Evolutionary conservation across 1,139 yeast species (phyloP).

Genomic region (Geotrichum macrosporum): DNA sequence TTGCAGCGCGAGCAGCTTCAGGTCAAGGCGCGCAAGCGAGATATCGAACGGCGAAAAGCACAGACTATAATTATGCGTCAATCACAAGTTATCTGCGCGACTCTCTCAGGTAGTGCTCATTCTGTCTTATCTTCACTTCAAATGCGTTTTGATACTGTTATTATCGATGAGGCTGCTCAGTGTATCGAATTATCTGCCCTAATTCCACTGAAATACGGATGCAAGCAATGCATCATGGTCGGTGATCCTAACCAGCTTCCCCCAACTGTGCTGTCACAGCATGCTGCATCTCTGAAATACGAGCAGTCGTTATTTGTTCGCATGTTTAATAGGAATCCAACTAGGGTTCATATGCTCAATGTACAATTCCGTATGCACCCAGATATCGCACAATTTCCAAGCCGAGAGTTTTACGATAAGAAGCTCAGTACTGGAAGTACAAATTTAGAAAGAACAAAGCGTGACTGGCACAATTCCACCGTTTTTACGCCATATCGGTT

Average conservation of each 20-base stretch:
- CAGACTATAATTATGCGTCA: conserved; percentile 67
- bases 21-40: conserved; percentile 59
- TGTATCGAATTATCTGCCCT: conserved; percentile 90
- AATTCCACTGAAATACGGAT: conserved; percentile 90
- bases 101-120: conserved; percentile 93
- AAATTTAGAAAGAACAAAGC: conserved; percentile 41
- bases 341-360: conserved; percentile 67
- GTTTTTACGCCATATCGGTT: conserved; percentile 70
- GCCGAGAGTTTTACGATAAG: conserved; percentile 72
- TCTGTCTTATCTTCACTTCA: conserved; percentile 72
- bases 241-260: conserved; percentile 99
- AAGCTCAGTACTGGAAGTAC: conserved; percentile 69
- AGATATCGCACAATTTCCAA: conserved; percentile 79
- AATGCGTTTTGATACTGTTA: conserved; percentile 83
- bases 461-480: conserved; percentile 67
- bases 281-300: conserved; percentile 72
- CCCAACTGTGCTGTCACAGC: conserved; percentile 93
- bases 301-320: conserved; percentile 93
- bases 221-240: conserved; percentile 89
- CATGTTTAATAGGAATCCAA: conserved; percentile 69
- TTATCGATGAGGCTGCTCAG: conserved; percentile 97
- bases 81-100: conserved; percentile 89
- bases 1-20: conserved; percentile 59
- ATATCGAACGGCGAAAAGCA: conserved; percentile 67
- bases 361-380: conserved; percentile 99